Percentiles rank a stretch among this genome's conserved stretches.
These are phyloP conservation scores for Paspalum vaginatum DNA, from an alignment of 176 grass and related monocot species.

Conservation along the genomic window DNA sequence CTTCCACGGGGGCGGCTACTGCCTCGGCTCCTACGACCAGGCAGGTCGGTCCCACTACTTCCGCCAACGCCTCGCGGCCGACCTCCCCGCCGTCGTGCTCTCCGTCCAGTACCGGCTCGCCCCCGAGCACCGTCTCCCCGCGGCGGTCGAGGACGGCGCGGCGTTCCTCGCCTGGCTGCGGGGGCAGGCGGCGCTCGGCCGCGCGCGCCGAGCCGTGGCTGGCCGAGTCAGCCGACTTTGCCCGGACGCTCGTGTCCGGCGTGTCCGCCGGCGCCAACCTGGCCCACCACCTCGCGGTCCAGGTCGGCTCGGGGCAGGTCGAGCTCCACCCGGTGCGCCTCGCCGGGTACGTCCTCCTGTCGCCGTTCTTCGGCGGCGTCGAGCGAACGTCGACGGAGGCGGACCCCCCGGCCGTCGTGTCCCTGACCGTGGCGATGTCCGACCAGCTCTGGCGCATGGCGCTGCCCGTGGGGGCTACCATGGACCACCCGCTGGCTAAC, in stretches of 20 bases:
- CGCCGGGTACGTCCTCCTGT: slow-evolving; percentile 50
- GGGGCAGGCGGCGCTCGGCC: not conserved
- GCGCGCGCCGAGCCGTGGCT: slow-evolving; percentile 39
- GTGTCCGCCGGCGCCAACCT: slow-evolving; percentile 49
- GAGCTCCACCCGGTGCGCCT: not conserved
- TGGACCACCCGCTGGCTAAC: slow-evolving; percentile 64
- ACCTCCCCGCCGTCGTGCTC: slow-evolving; percentile 43
- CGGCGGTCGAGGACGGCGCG: slow-evolving; percentile 61
- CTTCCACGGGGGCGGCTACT: slow-evolving; percentile 49
- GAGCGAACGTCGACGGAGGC: slow-evolving; percentile 44
- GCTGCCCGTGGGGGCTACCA: slow-evolving; percentile 46
- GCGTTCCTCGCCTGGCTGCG: slow-evolving; percentile 45
- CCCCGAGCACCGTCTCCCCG: slow-evolving; percentile 62
- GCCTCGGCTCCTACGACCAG: not conserved
- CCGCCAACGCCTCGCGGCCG: slow-evolving; percentile 14
- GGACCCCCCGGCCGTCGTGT: slow-evolving; percentile 37
- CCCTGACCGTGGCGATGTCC: slow-evolving; percentile 34
- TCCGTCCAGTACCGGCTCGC: slow-evolving; percentile 66
- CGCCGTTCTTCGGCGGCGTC: slow-evolving; percentile 53
- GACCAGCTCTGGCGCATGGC: slow-evolving; percentile 70
- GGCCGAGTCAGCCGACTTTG: slow-evolving; percentile 32
- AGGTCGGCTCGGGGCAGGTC: not conserved
- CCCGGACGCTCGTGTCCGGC: slow-evolving; percentile 36
- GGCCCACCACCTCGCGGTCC: slow-evolving; percentile 33
- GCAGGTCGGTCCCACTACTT: not conserved